Conservation (phyloP, 1,284 basidiomycete genomes). For the Hemileia vastatrix region DNA sequence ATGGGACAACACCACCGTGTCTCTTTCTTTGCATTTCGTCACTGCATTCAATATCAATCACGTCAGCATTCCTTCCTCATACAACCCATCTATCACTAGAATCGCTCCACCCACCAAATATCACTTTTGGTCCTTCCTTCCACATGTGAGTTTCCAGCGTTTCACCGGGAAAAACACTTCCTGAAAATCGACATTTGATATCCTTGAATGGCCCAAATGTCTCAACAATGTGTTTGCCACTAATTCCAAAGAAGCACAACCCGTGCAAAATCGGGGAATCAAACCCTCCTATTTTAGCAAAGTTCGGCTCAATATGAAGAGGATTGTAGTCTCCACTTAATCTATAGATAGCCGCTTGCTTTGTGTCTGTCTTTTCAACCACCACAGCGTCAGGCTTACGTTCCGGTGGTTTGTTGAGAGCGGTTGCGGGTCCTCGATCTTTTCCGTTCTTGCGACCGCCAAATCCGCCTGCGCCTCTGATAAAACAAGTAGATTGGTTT, state of each 20-base stretch:
- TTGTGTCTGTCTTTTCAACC: slow-evolving; percentile 69
- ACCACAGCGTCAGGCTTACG: slow-evolving; percentile 71
- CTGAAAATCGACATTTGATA: slow-evolving; percentile 90
- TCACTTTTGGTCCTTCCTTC: slow-evolving; percentile 19
- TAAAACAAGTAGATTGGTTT: slow-evolving; percentile 83
- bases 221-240: slow-evolving; percentile 86
- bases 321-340: slow-evolving; percentile 86
- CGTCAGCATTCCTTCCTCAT: too few species aligned
- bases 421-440: slow-evolving; percentile 87
- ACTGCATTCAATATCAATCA: too few species aligned
- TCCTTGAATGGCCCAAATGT: slow-evolving; percentile 76
- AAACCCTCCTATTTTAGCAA: slow-evolving; percentile 89
- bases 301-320: slow-evolving; percentile 84
- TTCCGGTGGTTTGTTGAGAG: slow-evolving; percentile 69
- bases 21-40: slow-evolving; percentile 21
- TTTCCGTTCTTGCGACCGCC: slow-evolving; percentile 77
- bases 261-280: slow-evolving; percentile 66
- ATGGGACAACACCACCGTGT: slow-evolving; percentile 11
- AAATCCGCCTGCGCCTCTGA: slow-evolving; percentile 90
- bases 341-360: slow-evolving; percentile 84
- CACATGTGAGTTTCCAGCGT: slow-evolving; percentile 52
- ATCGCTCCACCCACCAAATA: slow-evolving; percentile 12
- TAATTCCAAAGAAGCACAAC: slow-evolving; percentile 84
- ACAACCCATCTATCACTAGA: too few species aligned
- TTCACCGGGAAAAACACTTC: slow-evolving; percentile 90